Evolutionary conservation across 495 filamentous ascomycete species (phyloP).

Genomic region (Neurospora sp.): DNA sequence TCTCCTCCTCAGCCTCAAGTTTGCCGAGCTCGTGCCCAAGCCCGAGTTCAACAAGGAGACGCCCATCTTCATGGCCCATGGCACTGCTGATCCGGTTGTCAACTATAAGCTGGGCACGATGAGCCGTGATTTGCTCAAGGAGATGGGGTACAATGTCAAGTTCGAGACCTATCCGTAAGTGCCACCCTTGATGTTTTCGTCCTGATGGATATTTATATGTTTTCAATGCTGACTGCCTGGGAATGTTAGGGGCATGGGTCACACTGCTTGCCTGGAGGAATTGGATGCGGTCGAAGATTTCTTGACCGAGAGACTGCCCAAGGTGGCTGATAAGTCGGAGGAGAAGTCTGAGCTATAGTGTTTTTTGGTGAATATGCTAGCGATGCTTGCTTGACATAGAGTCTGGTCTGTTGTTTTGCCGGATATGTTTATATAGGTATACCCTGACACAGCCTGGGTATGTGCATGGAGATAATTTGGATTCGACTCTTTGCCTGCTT

Average conservation of each 20-base stretch:
- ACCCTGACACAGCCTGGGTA: background rate
- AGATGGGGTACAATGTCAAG: constrained; percentile 57
- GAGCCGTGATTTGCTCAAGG: constrained; percentile 53
- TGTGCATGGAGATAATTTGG: background rate
- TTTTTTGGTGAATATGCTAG: background rate
- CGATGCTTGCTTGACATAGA: background rate
- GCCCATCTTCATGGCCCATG: constrained; percentile 82
- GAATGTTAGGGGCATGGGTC: constrained; percentile 48
- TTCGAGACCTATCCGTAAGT: constrained; percentile 69
- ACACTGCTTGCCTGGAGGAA: constrained; percentile 70
- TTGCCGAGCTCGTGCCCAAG: constrained; percentile 53
- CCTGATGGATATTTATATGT: background rate
- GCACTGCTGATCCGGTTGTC: constrained; percentile 62
- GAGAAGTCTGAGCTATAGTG: constrained; percentile 31
- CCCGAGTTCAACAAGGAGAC: constrained; percentile 66
- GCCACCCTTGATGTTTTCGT: background rate
- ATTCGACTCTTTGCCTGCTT: background rate
- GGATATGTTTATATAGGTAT: background rate
- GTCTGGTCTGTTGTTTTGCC: background rate
- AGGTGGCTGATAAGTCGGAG: constrained; percentile 36
- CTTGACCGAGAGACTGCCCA: constrained; percentile 52
- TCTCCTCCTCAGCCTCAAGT: constrained; percentile 61
- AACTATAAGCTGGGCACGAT: constrained; percentile 53
- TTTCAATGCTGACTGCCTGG: constrained; percentile 5
- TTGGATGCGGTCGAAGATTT: constrained; percentile 77